Base-by-base conservation (phyloP, 164 flowering plant species). In the Euptelea pleiosperma region DNA sequence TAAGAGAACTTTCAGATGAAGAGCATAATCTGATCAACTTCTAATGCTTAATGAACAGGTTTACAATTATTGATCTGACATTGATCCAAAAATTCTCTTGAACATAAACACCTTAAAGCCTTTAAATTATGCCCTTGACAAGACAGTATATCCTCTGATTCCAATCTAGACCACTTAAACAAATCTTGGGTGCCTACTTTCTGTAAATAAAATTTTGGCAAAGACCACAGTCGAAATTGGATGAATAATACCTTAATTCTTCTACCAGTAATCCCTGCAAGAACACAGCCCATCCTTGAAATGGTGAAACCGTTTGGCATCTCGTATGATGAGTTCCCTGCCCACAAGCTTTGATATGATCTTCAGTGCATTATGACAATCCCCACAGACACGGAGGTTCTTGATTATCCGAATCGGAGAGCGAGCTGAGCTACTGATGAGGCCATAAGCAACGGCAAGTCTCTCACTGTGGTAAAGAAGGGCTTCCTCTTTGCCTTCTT, bases 371-470 rank as follows among this genome's bases (percentile, higher is more conserved):
- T 60, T 75, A 44, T 82, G 86, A 66, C 86, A 82, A 67, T 82
- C 93, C 36, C 70, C 81, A 66, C 93, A 84, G 24, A 79, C 71
- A 51, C 84, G 77, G n/a, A 84, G 85, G 56, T 84, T 84, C 77
- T 84, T 84, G 0, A 82, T 78, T 49, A 84, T 58, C 14, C 86
- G 72, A 22, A 87, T 65, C 1, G 69, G 70, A 1, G 67, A 48
- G n/a, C 94, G 81, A 48, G 84, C 82, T 28, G 81, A 37, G 60
- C 63, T 70, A 24, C 52, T 79, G 28, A 84, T 26, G 12, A 87
- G 75, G 39, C 79, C 86, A 50, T 72, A 58, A 19, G 84, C 73
- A 60, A 68, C 67, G 25, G 90, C 94, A 28, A 84, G 83, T 53
- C 81, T 81, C 71, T 82, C 94, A 30, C 90, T 82, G 42, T 82